Evolutionary conservation across 164 flowering plant species (phyloP).

Genomic region (Euptelea pleiosperma): DNA sequence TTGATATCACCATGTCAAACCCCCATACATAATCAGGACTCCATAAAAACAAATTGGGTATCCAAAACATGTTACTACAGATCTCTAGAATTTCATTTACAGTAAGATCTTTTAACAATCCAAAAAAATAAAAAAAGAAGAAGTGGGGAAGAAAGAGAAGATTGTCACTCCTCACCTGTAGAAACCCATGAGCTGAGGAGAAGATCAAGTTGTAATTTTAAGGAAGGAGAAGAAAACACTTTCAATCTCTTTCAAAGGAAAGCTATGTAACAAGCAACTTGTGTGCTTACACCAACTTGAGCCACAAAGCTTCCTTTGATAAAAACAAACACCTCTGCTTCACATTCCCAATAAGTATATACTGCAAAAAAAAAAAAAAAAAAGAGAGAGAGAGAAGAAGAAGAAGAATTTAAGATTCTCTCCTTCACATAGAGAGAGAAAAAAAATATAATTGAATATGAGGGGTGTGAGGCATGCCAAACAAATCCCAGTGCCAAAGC

Average conservation of each 20-base stretch:
- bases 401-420: conserved; percentile 28
- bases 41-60: background rate
- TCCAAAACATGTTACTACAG: background rate
- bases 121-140: background rate
- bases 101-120: conserved; percentile 1
- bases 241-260: conserved; percentile 10
- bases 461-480: conserved; percentile 31
- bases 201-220: conserved; percentile 3
- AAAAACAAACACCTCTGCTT: conserved; percentile 19
- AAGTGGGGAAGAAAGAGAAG: conserved; percentile 6
- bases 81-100: conserved; percentile 8
- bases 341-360: conserved; percentile 34
- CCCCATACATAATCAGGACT: conserved; percentile 1
- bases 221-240: conserved; percentile 1
- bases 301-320: conserved; percentile 6
- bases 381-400: conserved; percentile 9
- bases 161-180: conserved; percentile 17
- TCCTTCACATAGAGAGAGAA: conserved; percentile 13
- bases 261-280: conserved; percentile 7
- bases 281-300: conserved; percentile 2
- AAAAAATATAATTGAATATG: conserved; percentile 13
- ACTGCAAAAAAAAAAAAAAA: conserved; percentile 15
- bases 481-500: conserved; percentile 30
- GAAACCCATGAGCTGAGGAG: conserved; percentile 10
- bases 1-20: too few relatives aligned